These are phyloP conservation scores for Lactarius sanguifluus DNA, from an alignment of 768 basidiomycete species.

Conservation along the genomic window DNA sequence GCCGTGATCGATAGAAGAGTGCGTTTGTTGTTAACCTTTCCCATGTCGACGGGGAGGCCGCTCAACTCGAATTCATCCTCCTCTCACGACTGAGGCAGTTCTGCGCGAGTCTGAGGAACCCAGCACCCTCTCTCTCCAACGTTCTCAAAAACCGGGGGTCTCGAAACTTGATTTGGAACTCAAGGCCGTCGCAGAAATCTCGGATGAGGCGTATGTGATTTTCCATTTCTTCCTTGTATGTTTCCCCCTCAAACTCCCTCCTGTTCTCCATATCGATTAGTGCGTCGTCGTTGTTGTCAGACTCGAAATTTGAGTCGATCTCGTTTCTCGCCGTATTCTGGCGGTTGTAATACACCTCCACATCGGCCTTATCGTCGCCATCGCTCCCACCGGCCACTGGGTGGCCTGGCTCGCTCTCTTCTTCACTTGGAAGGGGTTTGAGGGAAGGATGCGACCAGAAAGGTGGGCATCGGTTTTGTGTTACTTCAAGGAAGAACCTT, in stretches of 20 bases:
- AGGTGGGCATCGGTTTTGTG: not conserved
- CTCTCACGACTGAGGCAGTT: not conserved
- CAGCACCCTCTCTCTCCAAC: not conserved
- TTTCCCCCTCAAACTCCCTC: not conserved
- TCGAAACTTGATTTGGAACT: not conserved
- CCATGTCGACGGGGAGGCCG: not conserved
- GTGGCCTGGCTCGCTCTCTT: too few relatives aligned
- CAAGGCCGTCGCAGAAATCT: not conserved
- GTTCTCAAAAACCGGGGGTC: not conserved
- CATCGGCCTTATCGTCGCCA: too few relatives aligned
- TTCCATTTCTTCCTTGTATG: not conserved
- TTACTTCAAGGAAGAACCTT: slow-evolving; percentile 1
- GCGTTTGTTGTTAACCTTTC: not conserved
- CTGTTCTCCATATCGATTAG: not conserved
- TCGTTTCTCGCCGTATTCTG: too few relatives aligned
- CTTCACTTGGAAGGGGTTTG: too few relatives aligned
- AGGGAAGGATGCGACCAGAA: not conserved
- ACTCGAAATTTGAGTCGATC: too few relatives aligned
- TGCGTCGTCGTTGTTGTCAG: too few relatives aligned
- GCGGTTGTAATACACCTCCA: too few relatives aligned
- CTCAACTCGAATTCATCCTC: not conserved
- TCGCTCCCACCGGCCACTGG: too few relatives aligned
- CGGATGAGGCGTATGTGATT: not conserved
- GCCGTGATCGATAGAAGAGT: not conserved
- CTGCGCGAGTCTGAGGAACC: not conserved